A percentile compares a stretch with the other conserved stretches of the same genome.
Conservation (phyloP, 2,329 filamentous ascomycete species). For the Aureobasidium sp. region DNA sequence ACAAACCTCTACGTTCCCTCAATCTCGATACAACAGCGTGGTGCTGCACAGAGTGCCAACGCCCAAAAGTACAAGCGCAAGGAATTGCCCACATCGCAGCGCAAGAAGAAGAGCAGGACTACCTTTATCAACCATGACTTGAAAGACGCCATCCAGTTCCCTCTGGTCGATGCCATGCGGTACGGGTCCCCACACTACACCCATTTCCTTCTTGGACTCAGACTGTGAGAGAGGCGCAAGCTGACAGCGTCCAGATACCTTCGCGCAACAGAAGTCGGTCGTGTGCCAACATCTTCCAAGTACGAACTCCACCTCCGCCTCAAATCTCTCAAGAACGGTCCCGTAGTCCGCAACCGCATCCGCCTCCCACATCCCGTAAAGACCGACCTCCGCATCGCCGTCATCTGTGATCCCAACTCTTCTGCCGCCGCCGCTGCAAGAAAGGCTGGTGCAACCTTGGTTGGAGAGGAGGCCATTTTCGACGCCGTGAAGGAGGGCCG, state of each 20-base stretch:
- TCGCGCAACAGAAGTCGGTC: constrained; percentile 84
- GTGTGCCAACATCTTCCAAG: constrained; percentile 61
- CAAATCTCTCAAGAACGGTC: constrained; percentile 74
- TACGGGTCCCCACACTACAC: constrained; percentile 29
- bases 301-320: constrained; percentile 85
- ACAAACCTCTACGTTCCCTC: constrained; percentile 3
- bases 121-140: constrained; percentile 57
- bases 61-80: constrained; percentile 33
- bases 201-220: neutral
- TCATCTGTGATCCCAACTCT: constrained; percentile 79
- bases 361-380: constrained; percentile 83
- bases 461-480: constrained; percentile 82
- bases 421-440: constrained; percentile 64
- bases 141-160: constrained; percentile 60
- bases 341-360: constrained; percentile 78
- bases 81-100: constrained; percentile 46
- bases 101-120: constrained; percentile 55
- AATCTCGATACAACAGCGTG: constrained; percentile 27
- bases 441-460: constrained; percentile 68
- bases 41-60: constrained; percentile 30
- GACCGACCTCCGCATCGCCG: constrained; percentile 79
- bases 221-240: neutral
- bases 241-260: constrained; percentile 58
- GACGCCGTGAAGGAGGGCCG: constrained; percentile 64
- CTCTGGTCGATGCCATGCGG: constrained; percentile 90